Evolutionary conservation across 345 rosid genomes (phyloP), one percentile per base, ranked within the genome.

Genomic region (Gossypium australe): DNA sequence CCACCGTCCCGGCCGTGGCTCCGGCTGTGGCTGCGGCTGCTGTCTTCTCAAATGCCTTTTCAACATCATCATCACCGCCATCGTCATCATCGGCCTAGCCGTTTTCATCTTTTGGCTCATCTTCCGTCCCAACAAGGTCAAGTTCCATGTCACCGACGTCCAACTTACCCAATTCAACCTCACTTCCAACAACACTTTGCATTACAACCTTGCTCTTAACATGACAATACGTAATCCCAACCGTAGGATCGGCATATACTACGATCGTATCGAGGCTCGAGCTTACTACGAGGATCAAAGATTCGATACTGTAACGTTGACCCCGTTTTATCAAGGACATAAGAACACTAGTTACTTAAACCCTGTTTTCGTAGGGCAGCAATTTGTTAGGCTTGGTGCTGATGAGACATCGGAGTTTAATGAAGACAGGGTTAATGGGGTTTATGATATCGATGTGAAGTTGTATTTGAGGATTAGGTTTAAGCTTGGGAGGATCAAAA

Each of bases 251-350:
- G 85, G 87, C 24, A 60, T 87, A 48, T 80, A 85, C 83, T 90
- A 87, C 58, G 86, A 86, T 38, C 76, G 82, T 3, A 83, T 91
- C 71, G 86, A 89, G 13, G 87, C 84, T 1, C 80, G 78, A 61
- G 84, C 89, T n/a, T 82, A 74, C 61, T 89, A 84, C 52, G 80
- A 82, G 0, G 86, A 78, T 53, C 73, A 76, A 20, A 76, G 95
- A 74, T 76, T 93, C 27, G 70, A 64, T 12, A 9, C 82, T 11
- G 47, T 20, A 10, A 12, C 41, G 13, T 67, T 87, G 55, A 53
- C 74, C 45, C 89, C 92, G n/a, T 91, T 93, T 69, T 93, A 88
- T 51, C 95, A 93, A 67, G 98, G 97, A 16, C 91, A 87, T 79
- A 93, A 91, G 84, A 91, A 79, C 52, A 90, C 95, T 3, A 93